Evolutionary conservation across 2,329 filamentous ascomycete species (phyloP).

Genomic region (Didymella segeticola): DNA sequence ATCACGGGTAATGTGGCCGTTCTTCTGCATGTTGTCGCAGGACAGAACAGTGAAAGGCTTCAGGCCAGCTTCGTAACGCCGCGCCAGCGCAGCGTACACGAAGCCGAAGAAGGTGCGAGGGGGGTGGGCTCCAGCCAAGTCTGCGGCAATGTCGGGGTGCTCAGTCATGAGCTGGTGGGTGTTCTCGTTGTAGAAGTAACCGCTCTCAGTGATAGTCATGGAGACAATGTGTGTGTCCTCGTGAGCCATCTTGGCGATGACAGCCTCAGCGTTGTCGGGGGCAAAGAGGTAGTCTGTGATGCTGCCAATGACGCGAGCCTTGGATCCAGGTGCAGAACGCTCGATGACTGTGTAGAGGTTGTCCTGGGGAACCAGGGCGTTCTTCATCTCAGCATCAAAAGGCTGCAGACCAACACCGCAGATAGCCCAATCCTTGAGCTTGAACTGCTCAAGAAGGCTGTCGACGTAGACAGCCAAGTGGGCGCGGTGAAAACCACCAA

Average conservation of each 20-base stretch:
- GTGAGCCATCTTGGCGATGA: slow-evolving; percentile 40
- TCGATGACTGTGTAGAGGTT: slow-evolving; percentile 40
- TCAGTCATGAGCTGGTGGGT: slow-evolving; percentile 35
- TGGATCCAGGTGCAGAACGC: slow-evolving; percentile 31
- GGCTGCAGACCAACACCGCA: slow-evolving; percentile 39
- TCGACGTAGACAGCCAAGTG: slow-evolving; percentile 40
- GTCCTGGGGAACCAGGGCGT: slow-evolving; percentile 34
- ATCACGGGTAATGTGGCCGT: slow-evolving; percentile 36
- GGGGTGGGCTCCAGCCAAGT: slow-evolving; percentile 30
- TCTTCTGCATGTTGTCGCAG: slow-evolving; percentile 43
- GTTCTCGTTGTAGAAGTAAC: slow-evolving; percentile 42
- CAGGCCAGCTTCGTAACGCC: slow-evolving; percentile 34
- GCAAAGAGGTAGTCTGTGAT: slow-evolving; percentile 41
- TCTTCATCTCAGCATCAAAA: slow-evolving; percentile 35
- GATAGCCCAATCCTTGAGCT: slow-evolving; percentile 37
- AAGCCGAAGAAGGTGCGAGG: slow-evolving; percentile 39
- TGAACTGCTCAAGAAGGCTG: slow-evolving; percentile 34
- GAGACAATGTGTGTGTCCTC: slow-evolving; percentile 40
- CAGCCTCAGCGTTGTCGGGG: slow-evolving; percentile 36
- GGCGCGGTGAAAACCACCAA: slow-evolving; percentile 39
- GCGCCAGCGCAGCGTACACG: slow-evolving; percentile 32
- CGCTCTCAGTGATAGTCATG: slow-evolving; percentile 40
- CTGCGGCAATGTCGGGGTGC: slow-evolving; percentile 36
- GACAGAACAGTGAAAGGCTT: slow-evolving; percentile 39
- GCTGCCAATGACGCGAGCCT: slow-evolving; percentile 32